Conservation (phyloP, 2,329 filamentous ascomycete species). For the Acephala macrosclerotiorum region DNA sequence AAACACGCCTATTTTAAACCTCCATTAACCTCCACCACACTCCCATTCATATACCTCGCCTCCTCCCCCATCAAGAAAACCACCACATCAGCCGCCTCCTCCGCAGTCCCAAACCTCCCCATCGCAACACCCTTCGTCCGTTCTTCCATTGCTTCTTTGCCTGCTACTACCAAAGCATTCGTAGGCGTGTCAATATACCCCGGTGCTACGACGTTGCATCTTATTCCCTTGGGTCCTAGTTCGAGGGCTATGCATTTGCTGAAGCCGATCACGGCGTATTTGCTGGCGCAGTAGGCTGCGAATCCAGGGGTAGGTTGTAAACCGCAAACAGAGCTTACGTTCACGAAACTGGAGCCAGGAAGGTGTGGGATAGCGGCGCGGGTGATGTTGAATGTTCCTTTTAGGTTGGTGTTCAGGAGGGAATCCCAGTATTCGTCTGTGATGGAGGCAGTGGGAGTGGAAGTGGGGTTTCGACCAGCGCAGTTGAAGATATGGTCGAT, state of each 20-base stretch:
- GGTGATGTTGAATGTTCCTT: constrained; percentile 52
- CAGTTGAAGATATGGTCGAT: constrained; percentile 52
- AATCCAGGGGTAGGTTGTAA: constrained; percentile 35
- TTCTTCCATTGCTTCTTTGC: constrained; percentile 51
- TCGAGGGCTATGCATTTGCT: constrained; percentile 48
- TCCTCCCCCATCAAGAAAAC: constrained; percentile 58
- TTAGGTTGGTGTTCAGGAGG: constrained; percentile 53
- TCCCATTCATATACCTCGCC: constrained; percentile 61
- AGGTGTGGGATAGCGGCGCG: constrained; percentile 51
- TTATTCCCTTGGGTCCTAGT: constrained; percentile 46
- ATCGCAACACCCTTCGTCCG: constrained; percentile 29
- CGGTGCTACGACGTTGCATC: constrained; percentile 49
- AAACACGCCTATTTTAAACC: constrained; percentile 22
- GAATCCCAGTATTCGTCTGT: constrained; percentile 56
- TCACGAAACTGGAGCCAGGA: constrained; percentile 47
- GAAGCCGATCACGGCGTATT: constrained; percentile 50
- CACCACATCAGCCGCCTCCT: constrained; percentile 57
- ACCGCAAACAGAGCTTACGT: constrained; percentile 48
- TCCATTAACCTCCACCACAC: constrained; percentile 57
- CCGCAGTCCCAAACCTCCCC: constrained; percentile 48
- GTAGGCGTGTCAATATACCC: constrained; percentile 53
- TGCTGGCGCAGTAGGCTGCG: constrained; percentile 46
- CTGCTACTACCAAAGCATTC: constrained; percentile 57
- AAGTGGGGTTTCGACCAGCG: constrained; percentile 56
- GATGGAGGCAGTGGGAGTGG: constrained; percentile 48